Evolutionary conservation across 768 basidiomycete genomes (phyloP).

Genomic region (Russula dissimulans): DNA sequence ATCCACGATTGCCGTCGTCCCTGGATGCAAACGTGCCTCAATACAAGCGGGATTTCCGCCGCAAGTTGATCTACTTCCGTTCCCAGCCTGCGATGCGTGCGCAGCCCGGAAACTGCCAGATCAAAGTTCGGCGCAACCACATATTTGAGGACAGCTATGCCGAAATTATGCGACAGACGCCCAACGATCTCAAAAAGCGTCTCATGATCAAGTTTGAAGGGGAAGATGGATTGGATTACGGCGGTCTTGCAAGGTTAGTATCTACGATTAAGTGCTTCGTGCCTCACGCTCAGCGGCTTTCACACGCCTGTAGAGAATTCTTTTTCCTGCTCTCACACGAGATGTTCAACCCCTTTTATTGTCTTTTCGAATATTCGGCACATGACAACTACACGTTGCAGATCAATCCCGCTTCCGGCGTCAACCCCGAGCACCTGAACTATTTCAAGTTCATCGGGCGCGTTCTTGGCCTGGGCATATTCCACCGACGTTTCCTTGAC

Average conservation of each 20-base stretch:
- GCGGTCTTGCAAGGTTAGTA: constrained; percentile 85
- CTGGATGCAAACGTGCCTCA: constrained; percentile 96
- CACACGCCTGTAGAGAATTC: constrained; percentile 65
- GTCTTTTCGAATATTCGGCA: constrained; percentile 98
- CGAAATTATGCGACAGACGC: constrained; percentile 99
- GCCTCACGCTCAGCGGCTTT: constrained; percentile 1
- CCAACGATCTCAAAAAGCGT: constrained; percentile 96
- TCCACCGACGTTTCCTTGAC: constrained; percentile 98
- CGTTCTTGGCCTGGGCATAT: constrained; percentile 90
- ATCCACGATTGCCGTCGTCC: constrained; percentile 90
- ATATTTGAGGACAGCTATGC: constrained; percentile 99
- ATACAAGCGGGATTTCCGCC: constrained; percentile 98
- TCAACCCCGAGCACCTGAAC: constrained; percentile 98
- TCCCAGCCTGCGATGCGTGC: constrained; percentile 97
- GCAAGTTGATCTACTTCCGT: constrained; percentile 99
- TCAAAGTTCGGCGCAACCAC: constrained; percentile 95
- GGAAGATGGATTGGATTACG: constrained; percentile 98
- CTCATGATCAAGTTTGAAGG: constrained; percentile 99
- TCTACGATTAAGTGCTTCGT: neutral
- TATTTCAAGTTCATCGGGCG: constrained; percentile 99
- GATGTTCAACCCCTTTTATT: constrained; percentile 99
- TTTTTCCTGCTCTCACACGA: constrained; percentile 99
- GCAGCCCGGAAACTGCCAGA: constrained; percentile 97
- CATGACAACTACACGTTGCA: constrained; percentile 99
- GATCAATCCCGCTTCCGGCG: constrained; percentile 96